phyloP scores from a whole-genome alignment of 495 filamentous ascomycete genomes.

The Diplogelasinospora grovesii region DNA sequence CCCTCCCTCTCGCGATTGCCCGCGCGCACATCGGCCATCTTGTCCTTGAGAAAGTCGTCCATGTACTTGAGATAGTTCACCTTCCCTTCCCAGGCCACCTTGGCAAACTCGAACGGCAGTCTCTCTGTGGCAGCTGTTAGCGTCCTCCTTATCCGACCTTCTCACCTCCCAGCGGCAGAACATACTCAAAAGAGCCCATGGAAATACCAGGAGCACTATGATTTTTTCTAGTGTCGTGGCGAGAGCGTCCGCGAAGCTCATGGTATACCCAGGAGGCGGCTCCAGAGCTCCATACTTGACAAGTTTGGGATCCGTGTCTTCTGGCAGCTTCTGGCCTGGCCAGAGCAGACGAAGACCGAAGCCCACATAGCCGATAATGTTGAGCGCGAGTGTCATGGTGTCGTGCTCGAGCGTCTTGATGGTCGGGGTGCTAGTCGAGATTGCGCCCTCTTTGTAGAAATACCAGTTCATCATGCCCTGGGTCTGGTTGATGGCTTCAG shows the following conservation, averaged over 20 bases:
- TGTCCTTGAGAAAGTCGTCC: conserved; percentile 52
- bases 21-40: conserved; percentile 41
- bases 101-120: conserved; percentile 46
- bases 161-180: conserved; percentile 3
- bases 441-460: conserved; percentile 22
- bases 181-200: conserved; percentile 38
- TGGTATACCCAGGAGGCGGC: conserved; percentile 44
- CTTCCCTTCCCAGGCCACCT: conserved; percentile 42
- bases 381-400: conserved; percentile 55
- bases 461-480: conserved; percentile 49
- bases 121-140: too few species aligned
- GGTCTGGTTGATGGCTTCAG: conserved; percentile 52
- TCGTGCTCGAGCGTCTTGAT: conserved; percentile 49
- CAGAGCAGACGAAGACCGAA: conserved; percentile 56
- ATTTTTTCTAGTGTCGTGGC: conserved; percentile 46
- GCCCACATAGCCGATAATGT: conserved; percentile 62
- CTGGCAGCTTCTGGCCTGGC: conserved; percentile 40
- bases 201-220: conserved; percentile 45
- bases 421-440: conserved; percentile 29
- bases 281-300: conserved; percentile 38
- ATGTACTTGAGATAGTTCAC: conserved; percentile 60
- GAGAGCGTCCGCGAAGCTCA: conserved; percentile 55
- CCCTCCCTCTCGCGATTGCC: conserved; percentile 41
- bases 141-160: neutral
- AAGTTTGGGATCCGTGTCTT: conserved; percentile 31